Percentiles rank a stretch among this genome's conserved stretches.
Conservation (phyloP, 164 flowering plant species). For the Magnolia kwangsiensis region DNA sequence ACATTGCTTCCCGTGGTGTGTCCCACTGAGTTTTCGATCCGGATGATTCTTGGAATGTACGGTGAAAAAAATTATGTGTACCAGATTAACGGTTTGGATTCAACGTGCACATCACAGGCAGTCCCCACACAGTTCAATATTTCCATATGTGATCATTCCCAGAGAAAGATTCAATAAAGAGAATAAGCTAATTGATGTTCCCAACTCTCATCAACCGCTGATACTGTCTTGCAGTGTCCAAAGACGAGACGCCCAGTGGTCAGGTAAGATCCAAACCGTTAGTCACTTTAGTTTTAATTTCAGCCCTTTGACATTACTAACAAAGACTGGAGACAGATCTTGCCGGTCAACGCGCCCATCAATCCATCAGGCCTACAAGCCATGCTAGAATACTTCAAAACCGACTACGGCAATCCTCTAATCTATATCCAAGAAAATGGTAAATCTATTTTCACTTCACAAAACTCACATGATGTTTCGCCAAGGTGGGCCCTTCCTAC, state of each 20-base stretch:
- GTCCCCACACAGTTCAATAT: too few species aligned
- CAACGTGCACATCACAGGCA: too few species aligned
- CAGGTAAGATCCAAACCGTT: conserved; percentile 6
- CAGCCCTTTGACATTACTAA: neutral
- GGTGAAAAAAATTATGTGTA: too few species aligned
- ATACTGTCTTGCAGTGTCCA: conserved; percentile 1
- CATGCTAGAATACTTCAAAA: conserved; percentile 22
- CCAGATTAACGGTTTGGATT: too few species aligned
- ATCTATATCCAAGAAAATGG: conserved; percentile 31
- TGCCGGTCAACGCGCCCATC: neutral
- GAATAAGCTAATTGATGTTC: neutral
- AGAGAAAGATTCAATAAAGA: neutral
- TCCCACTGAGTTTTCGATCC: too few species aligned
- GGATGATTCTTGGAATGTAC: too few species aligned
- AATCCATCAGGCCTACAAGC: conserved; percentile 16
- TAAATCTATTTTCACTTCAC: neutral
- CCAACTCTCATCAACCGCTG: neutral
- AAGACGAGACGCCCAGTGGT: conserved; percentile 9
- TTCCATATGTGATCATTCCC: too few species aligned
- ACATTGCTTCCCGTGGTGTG: too few species aligned
- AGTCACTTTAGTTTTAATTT: neutral
- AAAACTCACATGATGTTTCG: too few species aligned
- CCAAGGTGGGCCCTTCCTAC: too few species aligned
- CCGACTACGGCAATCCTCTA: conserved; percentile 29
- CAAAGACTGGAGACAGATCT: neutral